phyloP scores from a whole-genome alignment of 2,329 filamentous ascomycete species.

The Claviceps fusiformis region DNA sequence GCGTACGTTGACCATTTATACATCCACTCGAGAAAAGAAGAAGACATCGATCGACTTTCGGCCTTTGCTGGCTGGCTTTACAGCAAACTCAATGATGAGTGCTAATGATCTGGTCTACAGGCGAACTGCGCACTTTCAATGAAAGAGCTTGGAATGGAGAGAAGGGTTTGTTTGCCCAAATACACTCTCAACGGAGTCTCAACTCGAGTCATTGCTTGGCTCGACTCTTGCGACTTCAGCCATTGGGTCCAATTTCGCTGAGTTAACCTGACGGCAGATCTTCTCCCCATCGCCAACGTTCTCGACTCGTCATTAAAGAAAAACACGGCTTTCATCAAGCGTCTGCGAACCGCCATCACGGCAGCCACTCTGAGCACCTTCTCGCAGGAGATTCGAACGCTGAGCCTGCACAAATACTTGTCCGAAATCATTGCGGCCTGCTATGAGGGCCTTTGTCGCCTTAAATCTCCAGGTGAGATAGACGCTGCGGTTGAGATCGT shows the following conservation, averaged over 20 bases:
- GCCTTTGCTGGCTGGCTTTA: background rate
- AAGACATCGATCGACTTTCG: background rate
- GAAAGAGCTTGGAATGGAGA: constrained; percentile 79
- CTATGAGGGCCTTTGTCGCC: constrained; percentile 83
- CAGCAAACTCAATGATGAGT: background rate
- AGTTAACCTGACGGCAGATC: constrained; percentile 35
- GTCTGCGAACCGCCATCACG: constrained; percentile 78
- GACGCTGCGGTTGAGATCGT: constrained; percentile 85
- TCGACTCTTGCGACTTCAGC: background rate
- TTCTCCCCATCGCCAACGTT: constrained; percentile 63
- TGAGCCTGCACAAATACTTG: constrained; percentile 91
- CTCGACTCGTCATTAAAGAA: constrained; percentile 95
- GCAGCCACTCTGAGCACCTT: constrained; percentile 69
- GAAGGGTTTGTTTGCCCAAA: constrained; percentile 43
- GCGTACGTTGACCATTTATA: background rate
- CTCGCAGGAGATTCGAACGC: constrained; percentile 73
- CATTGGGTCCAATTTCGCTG: background rate
- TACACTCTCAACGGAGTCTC: constrained; percentile 6
- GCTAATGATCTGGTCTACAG: constrained; percentile 30
- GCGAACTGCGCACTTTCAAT: constrained; percentile 83
- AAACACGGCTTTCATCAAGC: constrained; percentile 96
- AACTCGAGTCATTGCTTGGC: constrained; percentile 8
- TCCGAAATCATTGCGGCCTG: constrained; percentile 94
- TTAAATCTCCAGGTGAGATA: constrained; percentile 85
- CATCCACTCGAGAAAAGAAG: background rate